Evolutionary conservation across 1,284 basidiomycete species (phyloP), one percentile per base, ranked within the genome.

Genomic region (Fomitopsis palustris): DNA sequence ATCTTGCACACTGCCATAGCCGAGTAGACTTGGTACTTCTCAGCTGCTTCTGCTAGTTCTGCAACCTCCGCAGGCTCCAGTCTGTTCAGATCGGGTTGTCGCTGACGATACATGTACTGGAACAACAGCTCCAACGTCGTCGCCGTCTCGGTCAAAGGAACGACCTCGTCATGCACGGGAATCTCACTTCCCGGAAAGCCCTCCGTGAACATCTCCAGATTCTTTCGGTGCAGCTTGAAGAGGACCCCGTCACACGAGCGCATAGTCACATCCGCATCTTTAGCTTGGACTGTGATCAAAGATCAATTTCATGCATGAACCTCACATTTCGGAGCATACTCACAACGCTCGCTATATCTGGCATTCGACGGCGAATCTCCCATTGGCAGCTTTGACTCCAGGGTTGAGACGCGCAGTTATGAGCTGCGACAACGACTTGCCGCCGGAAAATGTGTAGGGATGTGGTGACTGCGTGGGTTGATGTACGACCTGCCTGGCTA

Each of bases 61-160:
- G 55, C 58, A 12, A 62, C 17, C 3, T 23, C 42, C 7, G 55
- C 23, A 27, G 43, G 45, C 5, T 29, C 25, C 5, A 53, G 2
- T 29, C 33, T 53, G 12, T 17, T 38, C 19, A 58, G 39, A 37
- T 47, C 37, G 19, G 56, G 56, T 17, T 60, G 61, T 6, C 31
- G 49, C 47, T 61, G 53, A 29, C 47, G 55, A 49, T 52, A 51
- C 59, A 58, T 62, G 54, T 55, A 62, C 23, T 62, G 61, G 45
- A 62, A 58, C 31, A 62, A 43, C 9, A 62, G 33, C 19, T 62
- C 59, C 23, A 62, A 42, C 2, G 64, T 66, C 52, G 47, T 55
- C 9, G 67, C 61, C 1, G 37, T 49, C 52, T 73, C 71, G n/a
- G 62, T 62, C 17, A 72, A 63, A 16, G 58, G 57, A 12, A 71